Base-by-base conservation (phyloP, 148 eudicot species). In the Chenopodium album region DNA sequence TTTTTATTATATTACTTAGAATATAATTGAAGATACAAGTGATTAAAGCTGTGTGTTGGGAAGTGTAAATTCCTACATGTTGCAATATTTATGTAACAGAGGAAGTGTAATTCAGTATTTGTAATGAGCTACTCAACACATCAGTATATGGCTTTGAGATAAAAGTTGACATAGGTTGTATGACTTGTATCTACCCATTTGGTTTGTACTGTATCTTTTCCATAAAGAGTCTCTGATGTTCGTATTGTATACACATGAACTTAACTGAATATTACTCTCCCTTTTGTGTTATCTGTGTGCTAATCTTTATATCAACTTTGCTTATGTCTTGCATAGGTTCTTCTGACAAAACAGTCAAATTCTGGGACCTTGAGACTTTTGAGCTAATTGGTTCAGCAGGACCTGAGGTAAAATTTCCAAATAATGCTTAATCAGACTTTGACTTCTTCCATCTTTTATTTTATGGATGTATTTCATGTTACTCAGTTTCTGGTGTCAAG, bases 301-400 rank as follows among this genome's bases (percentile, higher is more conserved):
- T 71, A 28, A 64, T 52, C 37, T 28, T 63, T 74, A 56, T 13
- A 44, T 64, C 67, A 68, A 70, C 73, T 68, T 78, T 65, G n/a
- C 74, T 19, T 68, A 64, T 67, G 31, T 68, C 56, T 26, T 82
- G 48, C 62, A 62, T 88, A 94, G 98, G 98, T 79, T 92, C 98
- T 52, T 92, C 98, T 82, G 98, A 94, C 78, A 90, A 85, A 86
- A 96, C 99, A 46, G 99, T 96, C 67, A 96, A 94, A 84, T 96
- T 94, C 82, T 96, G 98, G 97, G 99, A 96, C 85, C 98, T 96
- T 81, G 99, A 96, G 85, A 94, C 99, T 71, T 96, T 96, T 89
- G 99, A 96, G 88, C 98, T 92, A 65, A 96, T 94, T 82, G 99
- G 99, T 75, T 91, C 98, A 16, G 88, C 99, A 86, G 98, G 97